phyloP scores from a whole-genome alignment of 768 basidiomycete genomes.

The Scleroderma citrinum region DNA sequence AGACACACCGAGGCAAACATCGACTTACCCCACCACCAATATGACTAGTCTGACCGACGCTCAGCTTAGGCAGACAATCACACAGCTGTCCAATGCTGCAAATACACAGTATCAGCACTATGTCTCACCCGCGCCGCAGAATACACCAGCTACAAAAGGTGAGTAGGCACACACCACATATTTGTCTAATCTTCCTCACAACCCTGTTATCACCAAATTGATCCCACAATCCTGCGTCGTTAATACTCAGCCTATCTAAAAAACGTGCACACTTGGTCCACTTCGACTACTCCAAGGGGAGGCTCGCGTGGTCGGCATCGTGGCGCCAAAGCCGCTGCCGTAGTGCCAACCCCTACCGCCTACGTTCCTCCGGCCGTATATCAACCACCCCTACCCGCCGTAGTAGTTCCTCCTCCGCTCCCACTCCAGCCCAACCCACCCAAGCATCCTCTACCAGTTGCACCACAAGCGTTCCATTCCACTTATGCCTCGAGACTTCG shows the following conservation, averaged over 20 bases:
- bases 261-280: constrained; percentile 68
- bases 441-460: constrained; percentile 51
- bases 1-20: constrained; percentile 19
- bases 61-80: constrained; percentile 59
- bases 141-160: constrained; percentile 25
- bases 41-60: constrained; percentile 50
- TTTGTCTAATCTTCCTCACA: not conserved
- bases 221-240: not conserved
- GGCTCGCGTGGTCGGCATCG: constrained; percentile 37
- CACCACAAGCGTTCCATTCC: constrained; percentile 66
- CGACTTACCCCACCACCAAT: constrained; percentile 29
- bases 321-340: constrained; percentile 34
- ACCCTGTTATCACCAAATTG: too few relatives aligned
- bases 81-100: constrained; percentile 41
- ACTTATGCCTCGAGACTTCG: constrained; percentile 88
- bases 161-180: not conserved
- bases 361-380: constrained; percentile 32
- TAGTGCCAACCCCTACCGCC: constrained; percentile 25
- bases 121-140: constrained; percentile 21
- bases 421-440: constrained; percentile 41
- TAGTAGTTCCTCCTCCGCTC: constrained; percentile 19
- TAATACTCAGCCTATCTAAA: constrained; percentile 49
- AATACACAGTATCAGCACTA: constrained; percentile 32
- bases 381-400: constrained; percentile 29
- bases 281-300: constrained; percentile 40